These are phyloP conservation scores for Epichloe uncinata DNA, from an alignment of 2,329 filamentous ascomycete genomes.

Conservation along the genomic window DNA sequence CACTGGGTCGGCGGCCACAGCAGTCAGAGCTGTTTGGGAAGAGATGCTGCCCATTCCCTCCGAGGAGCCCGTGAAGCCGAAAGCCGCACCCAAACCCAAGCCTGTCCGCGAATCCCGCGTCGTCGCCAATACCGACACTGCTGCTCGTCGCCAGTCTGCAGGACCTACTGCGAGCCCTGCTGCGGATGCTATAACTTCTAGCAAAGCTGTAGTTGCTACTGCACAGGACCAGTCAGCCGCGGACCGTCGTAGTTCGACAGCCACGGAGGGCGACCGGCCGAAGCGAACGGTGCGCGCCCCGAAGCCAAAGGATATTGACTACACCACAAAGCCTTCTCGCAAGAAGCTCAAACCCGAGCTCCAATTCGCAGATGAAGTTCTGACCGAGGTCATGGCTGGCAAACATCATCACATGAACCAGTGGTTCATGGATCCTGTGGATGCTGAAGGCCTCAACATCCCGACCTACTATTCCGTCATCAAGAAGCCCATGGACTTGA, in stretches of 20 bases:
- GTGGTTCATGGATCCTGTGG: conserved; percentile 74
- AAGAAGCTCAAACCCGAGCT: conserved; percentile 85
- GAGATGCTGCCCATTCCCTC: conserved; percentile 31
- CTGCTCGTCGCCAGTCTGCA: conserved; percentile 16
- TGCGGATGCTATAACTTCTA: conserved; percentile 9
- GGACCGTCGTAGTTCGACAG: conserved; percentile 56
- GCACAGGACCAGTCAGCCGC: conserved; percentile 10
- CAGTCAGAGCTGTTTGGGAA: conserved; percentile 42
- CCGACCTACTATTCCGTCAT: conserved; percentile 87
- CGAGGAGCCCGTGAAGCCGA: conserved; percentile 44
- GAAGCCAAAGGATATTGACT: conserved; percentile 82
- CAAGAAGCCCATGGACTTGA: conserved; percentile 93
- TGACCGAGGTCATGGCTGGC: conserved; percentile 63
- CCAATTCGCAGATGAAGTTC: conserved; percentile 73
- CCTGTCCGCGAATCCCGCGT: conserved; percentile 22
- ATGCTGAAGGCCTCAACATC: conserved; percentile 87
- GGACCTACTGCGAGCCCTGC: conserved; percentile 18
- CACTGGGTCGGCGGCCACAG: conserved; percentile 39
- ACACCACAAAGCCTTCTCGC: conserved; percentile 59
- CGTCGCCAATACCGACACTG: conserved; percentile 12
- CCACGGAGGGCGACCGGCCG: conserved; percentile 62
- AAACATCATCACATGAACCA: conserved; percentile 56
- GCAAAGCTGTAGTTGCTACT: conserved; percentile 9
- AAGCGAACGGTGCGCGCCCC: conserved; percentile 91
- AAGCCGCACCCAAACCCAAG: conserved; percentile 31